These are phyloP conservation scores for Aphanoascus verrucosus DNA, from an alignment of 2,329 filamentous ascomycete genomes.

Conservation along the genomic window DNA sequence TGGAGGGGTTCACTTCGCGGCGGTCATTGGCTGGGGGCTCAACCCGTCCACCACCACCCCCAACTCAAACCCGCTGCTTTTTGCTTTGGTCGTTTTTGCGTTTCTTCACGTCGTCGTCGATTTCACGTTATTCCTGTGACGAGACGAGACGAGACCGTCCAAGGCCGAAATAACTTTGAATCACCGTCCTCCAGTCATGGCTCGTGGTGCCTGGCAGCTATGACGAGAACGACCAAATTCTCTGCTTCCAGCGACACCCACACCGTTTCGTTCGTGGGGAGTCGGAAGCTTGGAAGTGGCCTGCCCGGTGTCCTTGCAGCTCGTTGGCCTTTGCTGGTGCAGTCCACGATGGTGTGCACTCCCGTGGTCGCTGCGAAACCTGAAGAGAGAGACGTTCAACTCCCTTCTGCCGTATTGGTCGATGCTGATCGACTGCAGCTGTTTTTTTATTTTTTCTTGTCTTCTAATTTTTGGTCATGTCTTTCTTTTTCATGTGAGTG, in stretches of 20 bases:
- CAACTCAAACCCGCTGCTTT: background rate
- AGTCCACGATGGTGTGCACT: constrained; percentile 12
- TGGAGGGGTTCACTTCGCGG: background rate
- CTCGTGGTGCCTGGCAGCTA: constrained; percentile 12
- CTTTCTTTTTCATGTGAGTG: constrained; percentile 12
- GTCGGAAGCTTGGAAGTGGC: background rate
- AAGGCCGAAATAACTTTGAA: constrained; percentile 4
- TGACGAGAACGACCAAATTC: background rate
- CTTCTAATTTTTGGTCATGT: background rate
- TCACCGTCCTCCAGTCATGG: constrained; percentile 6
- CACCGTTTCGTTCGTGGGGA: background rate
- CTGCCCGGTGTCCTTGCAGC: background rate
- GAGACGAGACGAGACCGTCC: background rate
- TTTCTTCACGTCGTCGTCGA: constrained; percentile 1
- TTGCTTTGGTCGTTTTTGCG: background rate
- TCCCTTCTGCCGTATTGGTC: constrained; percentile 12
- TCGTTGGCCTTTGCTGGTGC: background rate
- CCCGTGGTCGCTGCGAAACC: background rate
- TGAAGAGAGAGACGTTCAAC: background rate
- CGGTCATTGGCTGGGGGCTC: constrained; percentile 5
- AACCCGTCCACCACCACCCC: background rate
- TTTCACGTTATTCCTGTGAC: constrained; percentile 9
- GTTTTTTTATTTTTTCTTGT: background rate
- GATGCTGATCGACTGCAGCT: background rate
- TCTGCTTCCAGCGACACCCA: constrained; percentile 1